Percentiles rank a stretch among this genome's conserved stretches.
Evolutionary conservation across 192 early-diverging fungal species (phyloP).

Genomic region (Hyaloraphidium curvatum): DNA sequence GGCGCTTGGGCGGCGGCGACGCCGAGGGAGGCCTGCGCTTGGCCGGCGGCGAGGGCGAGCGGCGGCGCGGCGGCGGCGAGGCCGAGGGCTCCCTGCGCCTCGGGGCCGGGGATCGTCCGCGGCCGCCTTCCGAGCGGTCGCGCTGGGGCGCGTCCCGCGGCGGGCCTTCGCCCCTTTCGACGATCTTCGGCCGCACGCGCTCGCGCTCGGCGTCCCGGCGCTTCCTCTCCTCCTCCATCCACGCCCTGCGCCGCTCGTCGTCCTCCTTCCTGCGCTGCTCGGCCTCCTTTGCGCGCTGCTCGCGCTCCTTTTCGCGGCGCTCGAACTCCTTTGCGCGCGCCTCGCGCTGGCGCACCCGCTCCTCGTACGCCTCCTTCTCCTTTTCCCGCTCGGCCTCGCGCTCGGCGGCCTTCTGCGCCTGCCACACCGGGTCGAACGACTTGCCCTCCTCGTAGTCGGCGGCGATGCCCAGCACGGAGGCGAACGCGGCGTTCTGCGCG

Average conservation of each 20-base stretch:
- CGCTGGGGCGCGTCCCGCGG: too few species aligned
- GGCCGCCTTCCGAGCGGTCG: too few species aligned
- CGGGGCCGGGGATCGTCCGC: too few species aligned
- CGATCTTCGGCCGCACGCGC: too few species aligned
- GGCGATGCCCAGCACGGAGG: constrained; percentile 44
- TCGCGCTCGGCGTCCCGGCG: too few species aligned
- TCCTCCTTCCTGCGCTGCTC: not conserved
- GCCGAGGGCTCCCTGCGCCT: too few species aligned
- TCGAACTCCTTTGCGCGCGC: not conserved
- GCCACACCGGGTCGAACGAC: constrained; percentile 48
- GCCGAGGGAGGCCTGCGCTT: too few species aligned
- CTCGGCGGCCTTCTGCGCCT: constrained; percentile 4
- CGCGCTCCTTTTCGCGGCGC: not conserved
- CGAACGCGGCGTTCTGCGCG: constrained; percentile 39
- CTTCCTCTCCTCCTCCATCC: not conserved
- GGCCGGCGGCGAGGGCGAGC: too few species aligned
- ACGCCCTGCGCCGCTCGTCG: not conserved
- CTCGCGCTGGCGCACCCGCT: constrained; percentile 4
- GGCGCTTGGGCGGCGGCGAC: too few species aligned
- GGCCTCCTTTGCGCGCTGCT: not conserved
- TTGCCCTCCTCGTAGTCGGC: constrained; percentile 48
- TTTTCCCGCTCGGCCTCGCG: constrained; percentile 7
- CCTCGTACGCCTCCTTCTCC: constrained; percentile 6
- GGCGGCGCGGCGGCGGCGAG: too few species aligned
- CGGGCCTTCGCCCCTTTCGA: too few species aligned